Evolutionary conservation across 192 early-diverging fungal genomes (phyloP), one percentile per base, ranked within the genome.

Genomic region (Thamnidium elegans): DNA sequence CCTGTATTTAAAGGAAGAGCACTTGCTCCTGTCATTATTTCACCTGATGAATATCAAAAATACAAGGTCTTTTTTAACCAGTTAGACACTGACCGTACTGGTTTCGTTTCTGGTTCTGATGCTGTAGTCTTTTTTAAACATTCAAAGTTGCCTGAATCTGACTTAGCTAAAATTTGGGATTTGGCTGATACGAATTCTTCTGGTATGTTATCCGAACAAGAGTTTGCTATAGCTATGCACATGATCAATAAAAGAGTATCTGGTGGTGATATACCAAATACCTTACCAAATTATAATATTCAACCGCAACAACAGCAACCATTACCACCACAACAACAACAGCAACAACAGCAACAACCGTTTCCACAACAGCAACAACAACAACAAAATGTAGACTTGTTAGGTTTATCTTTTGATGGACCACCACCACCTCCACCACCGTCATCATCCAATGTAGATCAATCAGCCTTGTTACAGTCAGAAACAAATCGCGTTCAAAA

Each of bases 201-300:
- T 34, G 88, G 87, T 1, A 69, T 73, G 47, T 76, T 92, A 17
- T 78, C 65, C 54, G 70, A 75, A 42, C 84, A 92, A 23, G 86
- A 91, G 74, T 94, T 92, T 77, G 84, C 83, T 0, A 85, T 92
- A 4, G 88, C 90, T 17, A 90, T 94, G 89, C 76, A 89, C 46
- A 71, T 92, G 31, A 90, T 91, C 58, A 81, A 83, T 68, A 77
- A 74, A 47, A 81, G 74, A 39, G 66, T 87, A 32, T 65, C 78
- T 6, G 85, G 87, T 13, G 73, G 59, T 0, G 69, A 73, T 0
- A 76, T 90, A 13, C 17, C 46, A n/a, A 39, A 6, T 39, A 39
- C 5, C 9, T 6, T 39, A 39, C 36, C 36, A 39, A 39, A 6
- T 1, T 39, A 39, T 39, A 39, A 39, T 39, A 39, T 39, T 9